A percentile compares a stretch with the other conserved stretches of the same genome.
Conservation (phyloP, 2,329 filamentous ascomycete species). For the Diatrype stigma region DNA sequence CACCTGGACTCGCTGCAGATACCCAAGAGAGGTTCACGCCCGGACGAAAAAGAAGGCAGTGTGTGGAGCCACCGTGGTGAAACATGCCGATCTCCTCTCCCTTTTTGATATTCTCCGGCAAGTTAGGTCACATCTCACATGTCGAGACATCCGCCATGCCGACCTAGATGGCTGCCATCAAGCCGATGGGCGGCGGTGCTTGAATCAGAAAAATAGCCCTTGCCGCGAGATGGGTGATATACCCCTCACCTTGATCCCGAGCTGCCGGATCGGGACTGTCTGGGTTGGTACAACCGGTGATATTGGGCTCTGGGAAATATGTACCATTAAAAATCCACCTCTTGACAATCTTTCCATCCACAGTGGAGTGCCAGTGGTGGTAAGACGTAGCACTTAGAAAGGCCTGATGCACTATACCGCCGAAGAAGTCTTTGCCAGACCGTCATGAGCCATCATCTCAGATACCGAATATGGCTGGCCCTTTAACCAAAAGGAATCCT, state of each 20-base stretch:
- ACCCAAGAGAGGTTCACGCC: slow-evolving; percentile 9
- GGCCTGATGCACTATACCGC: slow-evolving; percentile 53
- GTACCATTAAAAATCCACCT: slow-evolving; percentile 45
- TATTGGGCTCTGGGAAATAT: slow-evolving; percentile 51
- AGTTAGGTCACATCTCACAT: slow-evolving; percentile 53
- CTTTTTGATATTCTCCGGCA: slow-evolving; percentile 1
- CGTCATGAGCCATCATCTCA: slow-evolving; percentile 44
- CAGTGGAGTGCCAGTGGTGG: slow-evolving; percentile 54
- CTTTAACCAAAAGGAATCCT: slow-evolving; percentile 54
- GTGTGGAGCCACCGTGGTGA: slow-evolving; percentile 12
- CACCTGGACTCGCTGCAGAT: slow-evolving; percentile 3
- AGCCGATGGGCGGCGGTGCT: slow-evolving; percentile 60
- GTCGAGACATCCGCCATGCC: slow-evolving; percentile 72
- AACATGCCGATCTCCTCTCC: slow-evolving; percentile 13
- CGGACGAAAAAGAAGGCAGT: slow-evolving; percentile 9
- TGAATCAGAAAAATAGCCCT: slow-evolving; percentile 64
- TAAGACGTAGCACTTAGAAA: slow-evolving; percentile 52
- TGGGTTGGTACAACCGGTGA: slow-evolving; percentile 33
- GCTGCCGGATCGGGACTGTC: slow-evolving; percentile 14
- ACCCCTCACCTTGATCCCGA: slow-evolving; percentile 51
- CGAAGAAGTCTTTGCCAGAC: slow-evolving; percentile 41
- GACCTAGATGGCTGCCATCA: slow-evolving; percentile 65
- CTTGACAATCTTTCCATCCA: slow-evolving; percentile 47
- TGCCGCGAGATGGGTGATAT: slow-evolving; percentile 59
- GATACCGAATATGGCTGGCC: slow-evolving; percentile 47